Percentiles rank a stretch among this genome's conserved stretches.
Conservation (phyloP, 306 rosid species). For the Trichosanthes truncata region DNA sequence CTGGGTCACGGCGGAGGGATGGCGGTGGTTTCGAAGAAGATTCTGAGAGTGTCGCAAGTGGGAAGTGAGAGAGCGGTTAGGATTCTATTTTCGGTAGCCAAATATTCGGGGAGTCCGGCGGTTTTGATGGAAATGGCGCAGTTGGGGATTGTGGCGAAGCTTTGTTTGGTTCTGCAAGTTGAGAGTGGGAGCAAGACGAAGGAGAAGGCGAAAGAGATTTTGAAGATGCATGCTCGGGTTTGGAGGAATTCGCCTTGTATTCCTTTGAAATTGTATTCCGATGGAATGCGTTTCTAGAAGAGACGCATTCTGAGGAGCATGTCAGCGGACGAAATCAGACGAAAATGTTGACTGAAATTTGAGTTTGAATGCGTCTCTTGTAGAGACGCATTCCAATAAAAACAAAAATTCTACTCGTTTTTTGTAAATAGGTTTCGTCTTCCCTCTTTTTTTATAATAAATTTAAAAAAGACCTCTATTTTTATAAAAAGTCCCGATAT, state of each 20-base stretch:
- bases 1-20: constrained; percentile 60
- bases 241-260: constrained; percentile 62
- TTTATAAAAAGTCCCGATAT: too few relatives aligned
- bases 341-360: too few relatives aligned
- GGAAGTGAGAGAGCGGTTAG: constrained; percentile 66
- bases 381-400: too few relatives aligned
- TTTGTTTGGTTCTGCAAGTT: constrained; percentile 56
- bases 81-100: constrained; percentile 36
- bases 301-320: too few relatives aligned
- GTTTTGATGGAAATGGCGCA: constrained; percentile 65
- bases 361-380: too few relatives aligned
- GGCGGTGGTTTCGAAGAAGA: constrained; percentile 64
- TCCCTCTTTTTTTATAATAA: too few relatives aligned
- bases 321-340: too few relatives aligned
- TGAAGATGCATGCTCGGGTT: constrained; percentile 43
- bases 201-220: constrained; percentile 64
- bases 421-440: too few relatives aligned
- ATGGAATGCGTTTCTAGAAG: too few relatives aligned
- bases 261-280: constrained; percentile 34
- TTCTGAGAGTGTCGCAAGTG: constrained; percentile 54
- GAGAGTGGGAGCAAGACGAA: constrained; percentile 63
- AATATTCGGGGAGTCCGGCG: constrained; percentile 31
- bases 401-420: too few relatives aligned
- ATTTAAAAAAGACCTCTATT: too few relatives aligned
- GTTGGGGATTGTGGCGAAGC: constrained; percentile 63